These are phyloP conservation scores for Metarhizium brunneum DNA, from an alignment of 2,329 filamentous ascomycete genomes.

Conservation along the genomic window DNA sequence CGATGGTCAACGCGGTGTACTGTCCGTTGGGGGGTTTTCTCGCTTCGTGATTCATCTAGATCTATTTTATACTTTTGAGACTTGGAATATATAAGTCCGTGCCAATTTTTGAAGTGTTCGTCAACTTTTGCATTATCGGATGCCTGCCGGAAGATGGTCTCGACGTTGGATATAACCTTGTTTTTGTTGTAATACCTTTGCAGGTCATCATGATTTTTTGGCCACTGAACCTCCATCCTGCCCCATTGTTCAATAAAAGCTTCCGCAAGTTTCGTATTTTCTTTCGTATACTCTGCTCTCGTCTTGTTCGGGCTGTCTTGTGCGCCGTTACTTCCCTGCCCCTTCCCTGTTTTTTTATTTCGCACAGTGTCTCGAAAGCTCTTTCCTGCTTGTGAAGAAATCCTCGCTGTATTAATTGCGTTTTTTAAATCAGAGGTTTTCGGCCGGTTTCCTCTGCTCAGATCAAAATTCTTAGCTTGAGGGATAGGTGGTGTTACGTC, in stretches of 20 bases:
- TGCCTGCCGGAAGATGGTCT: not conserved
- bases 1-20: not conserved
- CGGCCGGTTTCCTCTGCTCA: not conserved
- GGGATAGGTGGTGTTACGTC: not conserved
- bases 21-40: not conserved
- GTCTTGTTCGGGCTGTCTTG: not conserved
- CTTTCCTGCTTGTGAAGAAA: not conserved
- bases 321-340: not conserved
- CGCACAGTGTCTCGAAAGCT: too few species aligned
- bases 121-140: not conserved
- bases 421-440: not conserved
- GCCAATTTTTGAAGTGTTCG: not conserved
- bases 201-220: not conserved
- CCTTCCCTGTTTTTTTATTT: not conserved
- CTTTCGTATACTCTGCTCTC: not conserved
- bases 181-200: not conserved
- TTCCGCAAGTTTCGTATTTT: not conserved
- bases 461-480: not conserved
- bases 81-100: not conserved
- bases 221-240: not conserved
- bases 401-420: not conserved
- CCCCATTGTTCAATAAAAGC: not conserved
- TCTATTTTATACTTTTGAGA: not conserved
- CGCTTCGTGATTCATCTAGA: not conserved
- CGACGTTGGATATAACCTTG: not conserved